Evolutionary conservation across 306 rosid genomes (phyloP).

Genomic region (Gillenia trifoliata): DNA sequence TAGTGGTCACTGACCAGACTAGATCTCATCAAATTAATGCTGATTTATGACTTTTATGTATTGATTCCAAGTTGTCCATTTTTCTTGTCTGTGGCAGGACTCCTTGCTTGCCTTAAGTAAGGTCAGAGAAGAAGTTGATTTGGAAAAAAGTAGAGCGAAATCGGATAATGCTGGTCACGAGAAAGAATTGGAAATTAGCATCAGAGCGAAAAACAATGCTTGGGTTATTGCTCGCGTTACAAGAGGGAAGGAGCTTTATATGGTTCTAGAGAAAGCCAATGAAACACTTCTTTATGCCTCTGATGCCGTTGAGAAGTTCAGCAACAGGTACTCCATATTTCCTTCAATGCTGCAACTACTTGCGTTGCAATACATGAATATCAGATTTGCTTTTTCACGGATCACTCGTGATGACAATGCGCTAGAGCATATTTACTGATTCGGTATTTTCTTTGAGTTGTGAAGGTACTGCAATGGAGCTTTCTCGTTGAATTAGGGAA

Average conservation of each 20-base stretch:
- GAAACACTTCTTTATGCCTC: constrained; percentile 93
- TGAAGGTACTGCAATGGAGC: constrained; percentile 84
- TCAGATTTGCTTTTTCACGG: not conserved
- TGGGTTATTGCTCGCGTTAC: constrained; percentile 84
- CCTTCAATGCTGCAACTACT: not conserved
- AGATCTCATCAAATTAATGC: not conserved
- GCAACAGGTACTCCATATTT: constrained; percentile 52
- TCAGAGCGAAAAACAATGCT: constrained; percentile 87
- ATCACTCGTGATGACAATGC: not conserved
- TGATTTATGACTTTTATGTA: not conserved
- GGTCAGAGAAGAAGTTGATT: constrained; percentile 84
- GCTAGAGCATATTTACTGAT: not conserved
- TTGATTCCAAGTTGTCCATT: constrained; percentile 8
- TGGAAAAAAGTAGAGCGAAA: constrained; percentile 68
- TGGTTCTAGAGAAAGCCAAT: constrained; percentile 88
- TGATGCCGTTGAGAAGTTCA: constrained; percentile 93
- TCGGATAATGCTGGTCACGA: constrained; percentile 43
- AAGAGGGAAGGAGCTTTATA: constrained; percentile 92
- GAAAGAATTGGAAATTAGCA: constrained; percentile 77
- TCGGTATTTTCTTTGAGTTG: constrained; percentile 4
- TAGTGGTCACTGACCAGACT: not conserved
- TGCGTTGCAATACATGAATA: not conserved
- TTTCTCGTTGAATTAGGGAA: constrained; percentile 69
- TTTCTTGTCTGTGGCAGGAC: constrained; percentile 47
- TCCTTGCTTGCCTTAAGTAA: constrained; percentile 84